These are phyloP conservation scores for Apiospora kogelbergensis DNA, from an alignment of 2,329 filamentous ascomycete species.

Conservation along the genomic window DNA sequence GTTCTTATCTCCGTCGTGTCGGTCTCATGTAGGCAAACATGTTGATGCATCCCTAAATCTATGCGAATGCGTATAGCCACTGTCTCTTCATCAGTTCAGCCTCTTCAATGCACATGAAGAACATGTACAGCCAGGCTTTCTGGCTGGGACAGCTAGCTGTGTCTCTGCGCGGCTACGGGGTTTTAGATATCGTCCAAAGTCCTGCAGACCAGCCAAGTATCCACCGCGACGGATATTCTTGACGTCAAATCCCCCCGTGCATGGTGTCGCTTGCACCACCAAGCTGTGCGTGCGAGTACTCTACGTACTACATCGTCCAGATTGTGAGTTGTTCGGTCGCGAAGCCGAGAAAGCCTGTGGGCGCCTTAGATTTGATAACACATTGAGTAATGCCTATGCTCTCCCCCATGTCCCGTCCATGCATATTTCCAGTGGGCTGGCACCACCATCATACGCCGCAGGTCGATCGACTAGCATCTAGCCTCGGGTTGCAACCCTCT, in stretches of 20 bases:
- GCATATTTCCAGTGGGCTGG: not conserved
- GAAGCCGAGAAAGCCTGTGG: not conserved
- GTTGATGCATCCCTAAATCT: not conserved
- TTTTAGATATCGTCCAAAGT: slow-evolving; percentile 1
- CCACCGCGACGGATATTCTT: not conserved
- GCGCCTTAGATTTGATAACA: not conserved
- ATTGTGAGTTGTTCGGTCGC: too few species aligned
- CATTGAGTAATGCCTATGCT: not conserved
- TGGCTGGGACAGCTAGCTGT: not conserved
- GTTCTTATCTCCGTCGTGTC: too few species aligned
- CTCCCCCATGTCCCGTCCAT: not conserved
- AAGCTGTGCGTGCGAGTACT: not conserved
- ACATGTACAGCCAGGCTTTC: not conserved
- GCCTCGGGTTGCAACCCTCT: not conserved
- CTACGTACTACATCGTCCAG: too few species aligned
- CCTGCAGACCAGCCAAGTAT: not conserved
- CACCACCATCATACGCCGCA: not conserved
- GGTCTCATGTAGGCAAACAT: not conserved
- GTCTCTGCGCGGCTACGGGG: not conserved
- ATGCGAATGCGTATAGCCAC: not conserved
- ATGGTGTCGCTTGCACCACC: not conserved
- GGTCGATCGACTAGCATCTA: not conserved
- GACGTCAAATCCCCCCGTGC: not conserved
- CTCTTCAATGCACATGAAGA: not conserved
- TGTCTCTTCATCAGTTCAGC: not conserved